A percentile compares a stretch with the other conserved stretches of the same genome.
Conservation (phyloP, 2,329 filamentous ascomycete genomes). For the Arthrinium phaeospermum region DNA sequence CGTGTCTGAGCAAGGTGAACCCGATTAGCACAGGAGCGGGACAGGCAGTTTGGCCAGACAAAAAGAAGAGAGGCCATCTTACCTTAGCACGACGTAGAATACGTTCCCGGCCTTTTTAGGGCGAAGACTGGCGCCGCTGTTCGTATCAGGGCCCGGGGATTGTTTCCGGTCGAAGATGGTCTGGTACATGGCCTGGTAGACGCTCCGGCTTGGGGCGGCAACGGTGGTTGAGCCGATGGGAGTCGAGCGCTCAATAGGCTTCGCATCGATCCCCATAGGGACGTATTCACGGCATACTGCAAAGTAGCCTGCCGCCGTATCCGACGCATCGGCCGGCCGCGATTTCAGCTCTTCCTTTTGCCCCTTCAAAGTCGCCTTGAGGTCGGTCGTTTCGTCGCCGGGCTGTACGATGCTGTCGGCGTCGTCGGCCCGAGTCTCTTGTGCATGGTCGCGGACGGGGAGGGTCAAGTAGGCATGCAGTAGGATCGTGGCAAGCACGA, state of each 20-base stretch:
- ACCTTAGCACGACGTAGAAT: conserved; percentile 91
- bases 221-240: conserved; percentile 78
- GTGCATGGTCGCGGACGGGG: conserved; percentile 56
- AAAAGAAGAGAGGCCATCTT: conserved; percentile 34
- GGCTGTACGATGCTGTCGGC: conserved; percentile 57
- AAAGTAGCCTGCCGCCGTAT: conserved; percentile 90
- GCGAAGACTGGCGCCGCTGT: conserved; percentile 54
- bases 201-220: conserved; percentile 83
- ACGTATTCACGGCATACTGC: conserved; percentile 94
- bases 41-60: not conserved
- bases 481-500: conserved; percentile 66
- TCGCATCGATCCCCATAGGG: conserved; percentile 89
- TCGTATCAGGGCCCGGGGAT: conserved; percentile 51
- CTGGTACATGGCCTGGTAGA: conserved; percentile 98
- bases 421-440: conserved; percentile 33
- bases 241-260: conserved; percentile 85
- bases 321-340: conserved; percentile 64
- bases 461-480: conserved; percentile 73
- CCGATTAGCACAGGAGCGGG: not conserved
- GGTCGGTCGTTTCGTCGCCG: conserved; percentile 67
- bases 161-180: conserved; percentile 89
- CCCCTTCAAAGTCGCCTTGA: conserved; percentile 65
- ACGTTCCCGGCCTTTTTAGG: conserved; percentile 79
- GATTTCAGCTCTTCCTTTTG: conserved; percentile 67
- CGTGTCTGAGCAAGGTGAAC: conserved; percentile 65